Conservation (phyloP, 805 yeast genomes). For the Ogataea ganodermae region DNA sequence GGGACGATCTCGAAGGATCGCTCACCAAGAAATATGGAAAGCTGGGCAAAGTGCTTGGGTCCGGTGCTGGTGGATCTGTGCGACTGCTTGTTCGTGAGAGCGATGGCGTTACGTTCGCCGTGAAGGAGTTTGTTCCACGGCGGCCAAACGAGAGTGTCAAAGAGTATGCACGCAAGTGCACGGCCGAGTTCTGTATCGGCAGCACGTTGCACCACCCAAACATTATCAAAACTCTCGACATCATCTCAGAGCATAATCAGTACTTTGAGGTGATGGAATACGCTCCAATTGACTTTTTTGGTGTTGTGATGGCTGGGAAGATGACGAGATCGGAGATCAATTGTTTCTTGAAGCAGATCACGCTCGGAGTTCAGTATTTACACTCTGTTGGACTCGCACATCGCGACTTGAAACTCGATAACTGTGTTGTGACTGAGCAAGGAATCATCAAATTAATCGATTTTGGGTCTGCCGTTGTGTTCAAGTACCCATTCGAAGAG, state of each 20-base stretch:
- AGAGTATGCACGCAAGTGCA: conserved; percentile 83
- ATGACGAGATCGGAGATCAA: conserved; percentile 82
- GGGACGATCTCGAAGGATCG: conserved; percentile 54
- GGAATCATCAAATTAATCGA: conserved; percentile 80
- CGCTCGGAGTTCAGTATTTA: conserved; percentile 69
- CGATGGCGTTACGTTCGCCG: conserved; percentile 77
- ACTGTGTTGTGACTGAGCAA: conserved; percentile 72
- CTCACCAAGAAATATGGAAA: conserved; percentile 67
- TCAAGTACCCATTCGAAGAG: conserved; percentile 71
- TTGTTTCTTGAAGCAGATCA: conserved; percentile 75
- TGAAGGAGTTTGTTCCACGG: conserved; percentile 76
- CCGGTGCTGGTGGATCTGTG: conserved; percentile 91
- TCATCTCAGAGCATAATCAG: conserved; percentile 66
- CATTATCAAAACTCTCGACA: conserved; percentile 75
- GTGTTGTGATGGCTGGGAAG: conserved; percentile 83
- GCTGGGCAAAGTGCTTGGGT: conserved; percentile 72
- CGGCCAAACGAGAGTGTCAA: conserved; percentile 68
- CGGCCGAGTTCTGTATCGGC: conserved; percentile 88
- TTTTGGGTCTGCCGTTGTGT: conserved; percentile 83
- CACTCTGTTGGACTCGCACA: conserved; percentile 82
- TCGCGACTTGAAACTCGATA: conserved; percentile 79
- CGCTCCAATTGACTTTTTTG: conserved; percentile 81
- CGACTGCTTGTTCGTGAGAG: conserved; percentile 65
- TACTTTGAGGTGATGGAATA: conserved; percentile 85
- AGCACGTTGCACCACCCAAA: conserved; percentile 81